Percentiles rank a stretch among this genome's conserved stretches.
These are phyloP conservation scores for Fraxinus greggii DNA, from an alignment of 305 asterid genomes.

Conservation along the genomic window DNA sequence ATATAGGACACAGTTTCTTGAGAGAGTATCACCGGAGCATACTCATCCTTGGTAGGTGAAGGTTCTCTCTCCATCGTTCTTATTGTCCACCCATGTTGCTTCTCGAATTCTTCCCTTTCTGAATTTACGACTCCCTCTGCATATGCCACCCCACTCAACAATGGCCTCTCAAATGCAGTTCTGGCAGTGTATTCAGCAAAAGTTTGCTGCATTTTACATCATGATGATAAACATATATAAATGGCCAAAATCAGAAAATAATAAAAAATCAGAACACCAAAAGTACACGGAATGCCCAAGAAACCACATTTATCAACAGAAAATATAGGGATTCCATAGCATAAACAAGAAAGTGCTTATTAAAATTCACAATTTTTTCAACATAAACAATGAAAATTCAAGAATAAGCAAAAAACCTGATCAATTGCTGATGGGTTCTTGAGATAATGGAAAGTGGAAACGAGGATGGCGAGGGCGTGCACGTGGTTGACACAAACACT, in stretches of 20 bases:
- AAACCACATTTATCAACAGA: not conserved
- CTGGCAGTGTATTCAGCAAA: slow-evolving; percentile 92
- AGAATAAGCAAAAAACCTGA: slow-evolving; percentile 53
- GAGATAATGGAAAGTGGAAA: slow-evolving; percentile 82
- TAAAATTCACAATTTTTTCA: slow-evolving; percentile 1
- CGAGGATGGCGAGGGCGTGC: slow-evolving; percentile 88
- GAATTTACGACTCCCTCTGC: slow-evolving; percentile 74
- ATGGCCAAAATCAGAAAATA: slow-evolving; percentile 1
- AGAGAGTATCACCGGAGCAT: slow-evolving; percentile 84
- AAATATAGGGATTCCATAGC: not conserved
- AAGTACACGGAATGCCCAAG: not conserved
- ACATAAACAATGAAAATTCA: not conserved
- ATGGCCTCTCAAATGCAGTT: slow-evolving; percentile 94
- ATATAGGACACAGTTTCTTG: slow-evolving; percentile 92
- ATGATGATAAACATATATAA: slow-evolving; percentile 1
- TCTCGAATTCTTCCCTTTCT: slow-evolving; percentile 79
- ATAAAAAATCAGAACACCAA: not conserved
- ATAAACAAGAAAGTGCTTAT: not conserved
- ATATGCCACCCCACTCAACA: slow-evolving; percentile 88
- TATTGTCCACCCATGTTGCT: slow-evolving; percentile 77
- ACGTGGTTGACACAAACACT: slow-evolving; percentile 91
- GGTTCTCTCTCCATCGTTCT: slow-evolving; percentile 80
- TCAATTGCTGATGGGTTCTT: slow-evolving; percentile 91
- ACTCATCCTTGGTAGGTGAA: slow-evolving; percentile 81
- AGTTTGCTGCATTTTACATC: slow-evolving; percentile 56